Conservation (phyloP, 75 land plant genomes). For the Pinus tabuliformis region DNA sequence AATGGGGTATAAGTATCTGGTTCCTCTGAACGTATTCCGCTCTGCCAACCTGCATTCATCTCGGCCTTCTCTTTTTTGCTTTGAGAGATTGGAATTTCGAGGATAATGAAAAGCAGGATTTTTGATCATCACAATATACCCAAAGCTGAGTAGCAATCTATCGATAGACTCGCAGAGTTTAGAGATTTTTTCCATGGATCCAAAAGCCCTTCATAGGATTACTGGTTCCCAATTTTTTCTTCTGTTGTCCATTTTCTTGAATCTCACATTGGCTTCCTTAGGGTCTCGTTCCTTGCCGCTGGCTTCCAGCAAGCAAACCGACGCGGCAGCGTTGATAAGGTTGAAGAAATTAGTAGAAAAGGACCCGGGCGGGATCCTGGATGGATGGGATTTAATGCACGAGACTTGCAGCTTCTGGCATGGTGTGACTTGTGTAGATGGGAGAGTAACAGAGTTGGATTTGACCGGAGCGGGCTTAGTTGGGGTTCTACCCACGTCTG, state of each 20-base stretch:
- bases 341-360: constrained; percentile 44
- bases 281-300: background rate
- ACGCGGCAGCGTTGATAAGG: constrained; percentile 39
- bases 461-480: constrained; percentile 27
- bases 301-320: constrained; percentile 19
- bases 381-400: constrained; percentile 29
- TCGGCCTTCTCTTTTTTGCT: background rate
- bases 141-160: background rate
- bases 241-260: too few relatives aligned
- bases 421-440: constrained; percentile 47
- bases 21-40: background rate
- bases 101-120: background rate
- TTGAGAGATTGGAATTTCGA: background rate
- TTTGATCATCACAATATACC: background rate
- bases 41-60: constrained; percentile 1
- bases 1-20: background rate
- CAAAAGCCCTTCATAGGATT: background rate
- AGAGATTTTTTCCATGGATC: background rate
- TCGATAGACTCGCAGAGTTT: background rate
- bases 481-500: constrained; percentile 26
- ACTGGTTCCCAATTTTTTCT: background rate
- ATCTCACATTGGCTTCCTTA: background rate
- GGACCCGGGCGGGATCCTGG: constrained; percentile 46
- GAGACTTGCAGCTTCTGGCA: constrained; percentile 48
- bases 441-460: constrained; percentile 44